These are phyloP conservation scores for Gossypium mustelinum DNA, from an alignment of 345 rosid species.

Conservation along the genomic window DNA sequence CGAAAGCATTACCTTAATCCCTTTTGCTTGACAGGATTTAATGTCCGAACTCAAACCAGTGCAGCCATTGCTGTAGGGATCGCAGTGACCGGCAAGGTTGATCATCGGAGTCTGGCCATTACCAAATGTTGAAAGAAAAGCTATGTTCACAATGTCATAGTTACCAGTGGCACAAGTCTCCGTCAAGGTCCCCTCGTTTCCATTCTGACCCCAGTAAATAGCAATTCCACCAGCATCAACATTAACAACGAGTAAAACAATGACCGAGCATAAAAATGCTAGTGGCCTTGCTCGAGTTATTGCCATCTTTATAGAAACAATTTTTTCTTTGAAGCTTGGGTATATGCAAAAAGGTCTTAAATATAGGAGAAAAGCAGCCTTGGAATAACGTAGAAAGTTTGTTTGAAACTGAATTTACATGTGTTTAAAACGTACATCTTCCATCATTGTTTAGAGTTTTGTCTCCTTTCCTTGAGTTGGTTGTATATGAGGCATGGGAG, in stretches of 20 bases:
- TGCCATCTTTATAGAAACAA: neutral
- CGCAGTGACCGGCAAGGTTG: neutral
- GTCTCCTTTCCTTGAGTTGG: neutral
- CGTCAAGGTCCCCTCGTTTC: neutral
- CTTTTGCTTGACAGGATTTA: neutral
- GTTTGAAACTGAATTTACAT: neutral
- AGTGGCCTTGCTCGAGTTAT: neutral
- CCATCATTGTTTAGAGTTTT: neutral
- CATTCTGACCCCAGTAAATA: neutral
- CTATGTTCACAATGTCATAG: neutral
- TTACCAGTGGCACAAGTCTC: neutral
- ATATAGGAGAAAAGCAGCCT: neutral
- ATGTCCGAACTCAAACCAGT: neutral
- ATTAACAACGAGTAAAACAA: neutral
- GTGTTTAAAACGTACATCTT: neutral
- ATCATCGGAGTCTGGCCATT: neutral
- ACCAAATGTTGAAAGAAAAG: neutral
- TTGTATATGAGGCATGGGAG: no score
- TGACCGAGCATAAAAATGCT: constrained; percentile 19
- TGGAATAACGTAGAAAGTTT: neutral
- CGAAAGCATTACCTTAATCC: neutral
- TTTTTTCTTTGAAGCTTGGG: neutral
- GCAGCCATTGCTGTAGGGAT: neutral
- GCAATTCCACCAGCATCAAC: constrained; percentile 1
- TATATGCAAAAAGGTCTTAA: neutral